Base-by-base conservation (phyloP, 1,139 yeast genomes). In the Candida sp. region DNA sequence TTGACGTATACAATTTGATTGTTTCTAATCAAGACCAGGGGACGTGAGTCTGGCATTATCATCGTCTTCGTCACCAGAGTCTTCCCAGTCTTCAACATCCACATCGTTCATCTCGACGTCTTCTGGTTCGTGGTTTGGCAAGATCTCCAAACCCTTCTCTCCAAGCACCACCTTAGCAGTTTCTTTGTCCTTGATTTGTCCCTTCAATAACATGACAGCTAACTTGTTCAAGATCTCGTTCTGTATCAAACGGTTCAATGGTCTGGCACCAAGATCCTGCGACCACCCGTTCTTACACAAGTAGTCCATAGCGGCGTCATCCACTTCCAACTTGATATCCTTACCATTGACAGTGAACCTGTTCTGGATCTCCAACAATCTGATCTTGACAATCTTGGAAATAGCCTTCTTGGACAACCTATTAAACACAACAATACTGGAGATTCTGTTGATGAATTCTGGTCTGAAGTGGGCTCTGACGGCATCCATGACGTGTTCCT, bases 381-480 rank as follows among this genome's bases (percentile, higher is more conserved):
- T 84, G 58, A 94, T 87, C 54, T 83, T 84, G 45, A 94, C 97
- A 66, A 96, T 94, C 84, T 91, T 90, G 59, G 91, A 83, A 61
- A 94, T 94, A 1, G 98, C 96, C 69, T 88, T 88, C 78, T 86
- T 89, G 17, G 98, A 89, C 58, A 94, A 81, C 62, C 96, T 84
- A 80, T 94, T 94, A 81, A 94, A 94, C 28, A 94, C 87, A 39
- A 94, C 92, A 60, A 91, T 92, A 28, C 96, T 90, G 3, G 97
- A 87, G 58, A 94, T 92, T 79, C 99, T 90, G 79, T 96, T 96
- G 67, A 94, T 80, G 75, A 96, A 94, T 71, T 96, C 99, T 5
- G 99, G 99, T 70, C 98, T 85, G 84, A 96, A 94, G 69, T 94
- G 99, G 4, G 81, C 79, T 62, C 88, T 83, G n/a, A 94, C 97